Evolutionary conservation across 208 protist species (phyloP), one percentile per base, ranked within the genome.

Genomic region (Leishmania amazonensis): DNA sequence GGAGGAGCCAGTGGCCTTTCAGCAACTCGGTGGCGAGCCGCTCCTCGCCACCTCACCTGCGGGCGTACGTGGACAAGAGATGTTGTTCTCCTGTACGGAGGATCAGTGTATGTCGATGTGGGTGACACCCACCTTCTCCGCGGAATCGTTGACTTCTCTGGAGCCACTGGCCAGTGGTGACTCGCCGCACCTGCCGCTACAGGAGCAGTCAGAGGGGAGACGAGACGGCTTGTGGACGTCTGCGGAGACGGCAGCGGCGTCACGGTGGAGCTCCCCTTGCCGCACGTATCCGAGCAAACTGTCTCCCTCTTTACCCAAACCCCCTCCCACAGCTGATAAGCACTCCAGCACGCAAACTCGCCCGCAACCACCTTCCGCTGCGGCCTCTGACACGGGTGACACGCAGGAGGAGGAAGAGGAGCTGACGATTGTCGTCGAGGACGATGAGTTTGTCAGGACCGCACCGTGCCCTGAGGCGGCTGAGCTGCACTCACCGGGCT

Each of bases 171-270:
- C 2, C 31, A 62, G 45, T 13, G 9, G 19, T 13, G 9, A 8
- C 53, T 40, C 72, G 70, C 81, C 76, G 5, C 76, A 71, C 54
- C 76, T 85, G 60, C 82, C 82, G 28, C 47, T 85, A 53, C 40
- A 71, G 47, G 82, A 85, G 76, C 76, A 15, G n/a, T 24, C 64
- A 11, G 76, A 70, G 49, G 57, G 60, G 40, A 57, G 31, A 28
- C 75, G 75, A 9, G 75, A 35, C 57, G 53, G 38, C n/a, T 1
- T 47, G 17, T 31, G 4, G 42, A 15, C 51, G 2, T 8, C 51
- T 7, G 24, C 13, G 31, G 31, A 31, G 40, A 17, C 35, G 17
- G 28, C 19, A 5, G 31, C n/a, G 31, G 13, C 51, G 35, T 3
- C 17, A 11, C 17, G 28, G 70, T 24, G 3, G 42, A 45, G 70